A percentile compares a stretch with the other conserved stretches of the same genome.
These are phyloP conservation scores for Paecilomyces dactylethromorphus DNA, from an alignment of 2,329 filamentous ascomycete species.

Conservation along the genomic window DNA sequence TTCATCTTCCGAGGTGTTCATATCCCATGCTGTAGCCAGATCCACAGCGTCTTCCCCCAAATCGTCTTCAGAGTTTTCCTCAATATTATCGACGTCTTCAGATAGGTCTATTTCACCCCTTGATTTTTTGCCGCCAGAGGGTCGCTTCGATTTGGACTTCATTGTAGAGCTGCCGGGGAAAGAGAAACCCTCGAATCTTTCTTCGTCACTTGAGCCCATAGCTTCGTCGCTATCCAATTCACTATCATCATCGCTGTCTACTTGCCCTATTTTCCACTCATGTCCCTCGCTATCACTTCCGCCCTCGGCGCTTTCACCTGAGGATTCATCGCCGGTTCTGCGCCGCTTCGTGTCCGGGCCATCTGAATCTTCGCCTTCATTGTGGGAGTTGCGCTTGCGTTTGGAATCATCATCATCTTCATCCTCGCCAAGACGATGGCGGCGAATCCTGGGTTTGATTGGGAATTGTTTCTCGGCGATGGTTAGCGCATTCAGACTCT, in stretches of 20 bases:
- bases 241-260: slow-evolving; percentile 60
- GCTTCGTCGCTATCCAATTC: slow-evolving; percentile 73
- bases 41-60: slow-evolving; percentile 59
- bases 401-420: slow-evolving; percentile 36
- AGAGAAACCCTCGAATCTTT: slow-evolving; percentile 70
- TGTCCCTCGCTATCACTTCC: slow-evolving; percentile 82
- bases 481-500: slow-evolving; percentile 56
- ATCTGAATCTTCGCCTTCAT: slow-evolving; percentile 36
- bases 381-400: slow-evolving; percentile 28
- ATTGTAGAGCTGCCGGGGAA: slow-evolving; percentile 55
- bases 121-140: slow-evolving; percentile 14
- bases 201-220: slow-evolving; percentile 82
- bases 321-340: slow-evolving; percentile 32
- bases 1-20: slow-evolving; percentile 41
- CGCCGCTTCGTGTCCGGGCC: slow-evolving; percentile 40
- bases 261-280: slow-evolving; percentile 71
- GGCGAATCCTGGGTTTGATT: slow-evolving; percentile 47
- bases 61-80: slow-evolving; percentile 43
- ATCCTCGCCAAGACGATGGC: slow-evolving; percentile 54
- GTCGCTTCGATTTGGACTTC: slow-evolving; percentile 30
- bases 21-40: slow-evolving; percentile 56
- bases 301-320: slow-evolving; percentile 55
- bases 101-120: slow-evolving; percentile 41
- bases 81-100: slow-evolving; percentile 44
- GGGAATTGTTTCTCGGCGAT: slow-evolving; percentile 56